These are phyloP conservation scores for Ophiostoma triangulosporum DNA, from an alignment of 2,329 filamentous ascomycete genomes.

Conservation along the genomic window DNA sequence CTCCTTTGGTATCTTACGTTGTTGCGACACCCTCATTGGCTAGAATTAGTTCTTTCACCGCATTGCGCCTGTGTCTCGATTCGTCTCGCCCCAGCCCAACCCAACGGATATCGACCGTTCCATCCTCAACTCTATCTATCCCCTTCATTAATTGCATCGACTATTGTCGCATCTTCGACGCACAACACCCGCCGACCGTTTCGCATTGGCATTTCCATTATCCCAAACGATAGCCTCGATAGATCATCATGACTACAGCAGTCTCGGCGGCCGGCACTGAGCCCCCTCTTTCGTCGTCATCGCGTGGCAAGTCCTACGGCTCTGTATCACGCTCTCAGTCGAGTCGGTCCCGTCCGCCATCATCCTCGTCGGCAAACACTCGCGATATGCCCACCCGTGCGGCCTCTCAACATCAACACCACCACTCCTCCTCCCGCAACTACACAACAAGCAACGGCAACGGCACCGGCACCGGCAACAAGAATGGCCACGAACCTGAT, in stretches of 20 bases:
- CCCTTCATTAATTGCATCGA: background rate
- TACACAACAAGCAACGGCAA: conserved; percentile 7
- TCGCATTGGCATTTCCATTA: background rate
- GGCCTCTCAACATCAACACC: conserved; percentile 17
- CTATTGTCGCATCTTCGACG: background rate
- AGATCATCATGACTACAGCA: conserved; percentile 22
- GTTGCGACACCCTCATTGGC: background rate
- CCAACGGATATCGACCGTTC: background rate
- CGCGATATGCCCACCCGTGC: conserved; percentile 13
- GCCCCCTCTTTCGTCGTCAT: conserved; percentile 19
- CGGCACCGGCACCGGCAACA: background rate
- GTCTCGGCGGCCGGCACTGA: conserved; percentile 21
- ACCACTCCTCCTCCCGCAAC: conserved; percentile 11
- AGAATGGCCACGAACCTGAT: conserved; percentile 7
- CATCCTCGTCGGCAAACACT: conserved; percentile 16
- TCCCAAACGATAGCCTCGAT: background rate
- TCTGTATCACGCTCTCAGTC: conserved; percentile 23
- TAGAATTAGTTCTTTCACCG: background rate
- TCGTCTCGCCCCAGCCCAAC: background rate
- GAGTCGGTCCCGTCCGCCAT: conserved; percentile 22
- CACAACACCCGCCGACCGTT: background rate
- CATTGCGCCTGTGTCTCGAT: background rate
- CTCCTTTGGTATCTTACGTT: background rate
- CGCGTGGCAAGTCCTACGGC: conserved; percentile 18
- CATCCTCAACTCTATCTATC: background rate